phyloP scores from a whole-genome alignment of 495 filamentous ascomycete species.

The Penicillium tannophilum region DNA sequence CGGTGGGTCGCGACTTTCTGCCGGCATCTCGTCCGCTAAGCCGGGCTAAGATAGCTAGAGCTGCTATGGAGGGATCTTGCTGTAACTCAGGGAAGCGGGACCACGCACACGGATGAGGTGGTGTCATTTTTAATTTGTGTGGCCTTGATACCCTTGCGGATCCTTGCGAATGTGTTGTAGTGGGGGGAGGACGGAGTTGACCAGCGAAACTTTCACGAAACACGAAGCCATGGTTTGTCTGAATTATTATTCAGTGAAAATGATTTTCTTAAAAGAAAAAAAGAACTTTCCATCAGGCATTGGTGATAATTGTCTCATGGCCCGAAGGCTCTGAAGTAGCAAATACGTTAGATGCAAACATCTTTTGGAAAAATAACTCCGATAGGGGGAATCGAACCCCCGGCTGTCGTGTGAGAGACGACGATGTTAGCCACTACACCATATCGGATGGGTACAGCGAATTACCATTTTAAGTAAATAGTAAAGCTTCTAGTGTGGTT shows the following conservation, averaged over 20 bases:
- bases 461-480: no score
- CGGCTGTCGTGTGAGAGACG: constrained; percentile 46
- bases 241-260: not conserved
- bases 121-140: not conserved
- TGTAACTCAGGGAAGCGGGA: constrained; percentile 18
- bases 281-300: not conserved
- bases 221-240: not conserved
- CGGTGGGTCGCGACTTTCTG: constrained; percentile 13
- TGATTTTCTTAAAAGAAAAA: not conserved
- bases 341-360: constrained; percentile 2
- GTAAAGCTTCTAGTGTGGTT: no score
- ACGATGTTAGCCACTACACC: constrained; percentile 49
- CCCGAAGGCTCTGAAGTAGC: constrained; percentile 2
- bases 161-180: not conserved
- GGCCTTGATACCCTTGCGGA: not conserved
- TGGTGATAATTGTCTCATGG: constrained; percentile 1
- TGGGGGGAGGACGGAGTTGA: not conserved
- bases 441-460: no score
- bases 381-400: constrained; percentile 47
- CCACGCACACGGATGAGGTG: constrained; percentile 5
- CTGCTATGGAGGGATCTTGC: constrained; percentile 28
- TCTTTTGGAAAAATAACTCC: constrained; percentile 21
- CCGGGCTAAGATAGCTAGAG: constrained; percentile 27
- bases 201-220: no score
- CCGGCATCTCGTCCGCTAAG: constrained; percentile 17